Evolutionary conservation across 75 land plant species (phyloP).

Genomic region (Pinus tabuliformis): DNA sequence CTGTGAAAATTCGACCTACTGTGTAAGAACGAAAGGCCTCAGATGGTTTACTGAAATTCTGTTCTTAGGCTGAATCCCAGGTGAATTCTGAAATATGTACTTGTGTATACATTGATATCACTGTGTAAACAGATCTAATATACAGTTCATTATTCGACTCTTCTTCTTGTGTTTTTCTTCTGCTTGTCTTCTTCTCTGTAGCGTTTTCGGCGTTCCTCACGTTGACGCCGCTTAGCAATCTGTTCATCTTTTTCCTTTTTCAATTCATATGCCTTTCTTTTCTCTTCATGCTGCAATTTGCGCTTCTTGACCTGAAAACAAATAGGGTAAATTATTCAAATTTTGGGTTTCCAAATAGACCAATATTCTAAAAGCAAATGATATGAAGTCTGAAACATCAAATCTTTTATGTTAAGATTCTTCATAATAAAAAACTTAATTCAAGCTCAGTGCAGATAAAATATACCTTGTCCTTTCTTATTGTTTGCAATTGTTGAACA

Average conservation of each 20-base stretch:
- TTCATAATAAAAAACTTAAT: neutral
- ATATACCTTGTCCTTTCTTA: slow-evolving; percentile 83
- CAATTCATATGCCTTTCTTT: slow-evolving; percentile 46
- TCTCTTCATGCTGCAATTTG: slow-evolving; percentile 61
- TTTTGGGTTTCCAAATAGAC: neutral
- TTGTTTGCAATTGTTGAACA: slow-evolving; percentile 74
- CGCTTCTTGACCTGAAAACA: slow-evolving; percentile 72
- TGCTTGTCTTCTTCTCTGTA: slow-evolving; percentile 69
- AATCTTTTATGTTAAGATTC: neutral
- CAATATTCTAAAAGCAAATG: neutral
- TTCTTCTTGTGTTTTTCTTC: slow-evolving; percentile 40
- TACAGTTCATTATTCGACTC: neutral
- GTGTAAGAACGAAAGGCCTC: too few relatives aligned
- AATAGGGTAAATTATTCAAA: neutral
- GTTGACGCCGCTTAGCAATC: slow-evolving; percentile 57
- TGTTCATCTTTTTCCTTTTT: slow-evolving; percentile 69
- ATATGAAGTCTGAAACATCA: neutral
- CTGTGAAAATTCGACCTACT: too few relatives aligned
- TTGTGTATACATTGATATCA: too few relatives aligned
- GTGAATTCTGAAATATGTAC: too few relatives aligned
- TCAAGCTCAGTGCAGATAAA: neutral
- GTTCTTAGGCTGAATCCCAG: too few relatives aligned
- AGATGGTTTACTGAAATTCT: too few relatives aligned
- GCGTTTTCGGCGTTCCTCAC: slow-evolving; percentile 76
- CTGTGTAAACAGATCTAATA: too few relatives aligned